These are phyloP conservation scores for Berberis thunbergii DNA, from an alignment of 164 flowering plant species.

Conservation along the genomic window DNA sequence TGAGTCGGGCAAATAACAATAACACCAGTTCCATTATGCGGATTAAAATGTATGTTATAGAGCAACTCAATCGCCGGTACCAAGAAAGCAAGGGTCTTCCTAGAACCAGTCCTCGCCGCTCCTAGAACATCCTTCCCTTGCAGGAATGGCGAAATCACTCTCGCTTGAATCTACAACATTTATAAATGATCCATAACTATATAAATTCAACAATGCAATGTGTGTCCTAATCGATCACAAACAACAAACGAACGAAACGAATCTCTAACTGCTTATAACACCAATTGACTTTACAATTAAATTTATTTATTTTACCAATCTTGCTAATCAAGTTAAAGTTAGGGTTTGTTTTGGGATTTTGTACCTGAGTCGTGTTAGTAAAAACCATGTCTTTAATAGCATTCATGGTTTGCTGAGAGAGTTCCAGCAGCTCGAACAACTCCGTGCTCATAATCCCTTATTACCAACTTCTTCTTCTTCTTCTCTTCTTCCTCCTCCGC, in stretches of 20 bases:
- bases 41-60: slow-evolving; percentile 37
- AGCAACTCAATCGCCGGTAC: slow-evolving; percentile 92
- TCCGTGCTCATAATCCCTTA: slow-evolving; percentile 56
- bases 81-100: slow-evolving; percentile 90
- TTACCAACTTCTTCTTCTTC: slow-evolving; percentile 8
- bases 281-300: not conserved
- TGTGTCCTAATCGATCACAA: not conserved
- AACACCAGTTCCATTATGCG: slow-evolving; percentile 89
- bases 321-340: too few species aligned
- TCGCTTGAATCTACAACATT: slow-evolving; percentile 71
- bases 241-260: not conserved
- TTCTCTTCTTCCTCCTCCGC: not conserved
- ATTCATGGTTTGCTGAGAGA: slow-evolving; percentile 63
- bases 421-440: slow-evolving; percentile 33
- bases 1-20: slow-evolving; percentile 94
- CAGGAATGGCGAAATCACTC: slow-evolving; percentile 72
- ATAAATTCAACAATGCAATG: too few species aligned
- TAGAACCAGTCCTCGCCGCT: slow-evolving; percentile 97
- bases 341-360: too few species aligned
- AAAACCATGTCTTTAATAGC: slow-evolving; percentile 72
- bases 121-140: slow-evolving; percentile 85
- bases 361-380: too few species aligned
- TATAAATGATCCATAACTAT: not conserved
- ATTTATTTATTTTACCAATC: too few species aligned
- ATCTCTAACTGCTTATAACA: too few species aligned